Conservation (phyloP, 345 rosid species). For the Lepidium africanum region DNA sequence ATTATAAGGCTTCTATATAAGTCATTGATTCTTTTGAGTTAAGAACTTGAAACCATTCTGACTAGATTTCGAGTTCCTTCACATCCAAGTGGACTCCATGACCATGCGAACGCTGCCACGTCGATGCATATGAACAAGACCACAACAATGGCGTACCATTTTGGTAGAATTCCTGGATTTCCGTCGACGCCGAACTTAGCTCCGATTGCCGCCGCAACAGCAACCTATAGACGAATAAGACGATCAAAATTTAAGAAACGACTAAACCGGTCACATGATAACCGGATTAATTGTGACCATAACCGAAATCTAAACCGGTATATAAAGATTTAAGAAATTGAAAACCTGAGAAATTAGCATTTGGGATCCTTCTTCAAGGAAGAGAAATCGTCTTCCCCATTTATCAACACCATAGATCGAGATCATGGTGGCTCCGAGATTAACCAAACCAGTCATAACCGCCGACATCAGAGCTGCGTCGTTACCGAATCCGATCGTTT, state of each 20-base stretch:
- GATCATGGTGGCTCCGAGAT: conserved; percentile 55
- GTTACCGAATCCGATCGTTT: conserved; percentile 59
- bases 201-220: conserved; percentile 64
- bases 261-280: neutral
- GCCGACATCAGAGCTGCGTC: conserved; percentile 79
- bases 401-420: conserved; percentile 78
- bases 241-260: neutral
- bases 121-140: conserved; percentile 82
- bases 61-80: too few species aligned
- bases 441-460: conserved; percentile 67
- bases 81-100: conserved; percentile 97
- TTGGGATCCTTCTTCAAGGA: conserved; percentile 77
- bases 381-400: conserved; percentile 78
- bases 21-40: too few species aligned
- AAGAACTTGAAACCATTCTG: too few species aligned
- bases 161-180: conserved; percentile 52
- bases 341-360: conserved; percentile 75
- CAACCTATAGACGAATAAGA: neutral
- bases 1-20: too few species aligned
- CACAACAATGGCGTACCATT: conserved; percentile 78
- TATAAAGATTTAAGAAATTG: conserved; percentile 20
- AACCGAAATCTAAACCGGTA: neutral
- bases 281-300: neutral
- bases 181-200: conserved; percentile 76
- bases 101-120: conserved; percentile 86